Evolutionary conservation across 2,329 filamentous ascomycete species (phyloP).

Genomic region (Periconia sp.): DNA sequence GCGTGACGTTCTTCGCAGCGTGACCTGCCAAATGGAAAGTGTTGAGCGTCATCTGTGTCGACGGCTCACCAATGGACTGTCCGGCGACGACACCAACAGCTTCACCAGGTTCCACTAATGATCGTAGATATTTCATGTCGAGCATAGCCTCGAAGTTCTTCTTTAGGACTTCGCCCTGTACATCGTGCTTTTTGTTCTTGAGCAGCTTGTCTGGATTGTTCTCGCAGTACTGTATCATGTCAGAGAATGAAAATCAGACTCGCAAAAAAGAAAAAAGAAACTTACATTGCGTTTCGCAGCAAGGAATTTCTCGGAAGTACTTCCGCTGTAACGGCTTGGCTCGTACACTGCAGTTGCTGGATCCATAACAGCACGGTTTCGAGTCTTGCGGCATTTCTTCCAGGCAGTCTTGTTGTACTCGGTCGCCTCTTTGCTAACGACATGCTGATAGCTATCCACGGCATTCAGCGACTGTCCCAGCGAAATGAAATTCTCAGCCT

Average conservation of each 20-base stretch:
- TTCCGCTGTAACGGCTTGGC: constrained; percentile 77
- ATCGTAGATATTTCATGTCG: constrained; percentile 89
- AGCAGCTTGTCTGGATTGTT: constrained; percentile 66
- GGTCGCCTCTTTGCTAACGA: constrained; percentile 68
- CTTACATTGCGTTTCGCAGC: constrained; percentile 63
- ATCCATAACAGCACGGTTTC: constrained; percentile 68
- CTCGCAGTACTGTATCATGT: constrained; percentile 67
- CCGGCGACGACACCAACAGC: constrained; percentile 96
- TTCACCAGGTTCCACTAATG: constrained; percentile 90
- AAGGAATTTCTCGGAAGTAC: constrained; percentile 86
- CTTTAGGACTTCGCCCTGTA: constrained; percentile 49
- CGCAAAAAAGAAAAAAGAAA: neutral
- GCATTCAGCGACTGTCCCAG: constrained; percentile 77
- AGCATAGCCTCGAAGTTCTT: constrained; percentile 83
- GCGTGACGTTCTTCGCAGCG: constrained; percentile 96
- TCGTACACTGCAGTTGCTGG: constrained; percentile 73
- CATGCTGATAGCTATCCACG: constrained; percentile 52
- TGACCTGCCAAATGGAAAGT: constrained; percentile 99
- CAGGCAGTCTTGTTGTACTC: constrained; percentile 66
- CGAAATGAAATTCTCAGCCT: constrained; percentile 81
- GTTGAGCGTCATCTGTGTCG: constrained; percentile 98
- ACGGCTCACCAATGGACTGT: constrained; percentile 95
- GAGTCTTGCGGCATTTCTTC: constrained; percentile 78
- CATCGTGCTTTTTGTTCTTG: constrained; percentile 60
- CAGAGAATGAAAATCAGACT: constrained; percentile 10